Evolutionary conservation across 2,329 filamentous ascomycete species (phyloP), one percentile per base, ranked within the genome.

Genomic region (Epichloe scottii): DNA sequence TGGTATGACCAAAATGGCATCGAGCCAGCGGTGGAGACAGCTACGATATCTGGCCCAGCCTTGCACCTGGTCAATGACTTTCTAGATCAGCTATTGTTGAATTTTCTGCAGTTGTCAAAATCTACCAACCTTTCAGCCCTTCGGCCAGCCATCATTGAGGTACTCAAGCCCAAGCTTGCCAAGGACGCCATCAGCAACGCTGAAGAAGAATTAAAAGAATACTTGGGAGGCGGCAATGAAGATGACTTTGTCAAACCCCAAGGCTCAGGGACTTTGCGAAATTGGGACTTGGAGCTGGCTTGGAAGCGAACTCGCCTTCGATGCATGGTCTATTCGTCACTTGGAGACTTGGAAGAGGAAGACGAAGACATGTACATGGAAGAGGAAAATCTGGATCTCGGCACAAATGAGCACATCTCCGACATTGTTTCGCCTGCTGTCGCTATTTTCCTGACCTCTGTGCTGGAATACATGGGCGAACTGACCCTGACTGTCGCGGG

Each of bases 301-400:
- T 98, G 93, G 90, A 96, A 94, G 71, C 80, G 93, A 58, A 93
- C 90, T 0, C 82, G 93, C 50, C 71, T 98, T 60, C 82, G 93
- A 54, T 95, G 93, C 66, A 98, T 98, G 93, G 91, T 98, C 21
- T 97, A 97, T 66, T 97, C 90, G 8, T 90, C 93, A 8, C 74
- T 98, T 6, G 93, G 93, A 43, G 91, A 98, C 63, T 83, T 98
- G 77, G 94, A 98, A 66, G 93, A 98, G 69, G 90, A 97, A 58
- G 93, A 98, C 57, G 93, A 97, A 66, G 91, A 96, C 62, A 81
- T 83, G 48, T 88, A 88, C 62, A 86, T 94, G 63, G 82, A 89
- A 56, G 82, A 89, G 60, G 89, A 93, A 52, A 79, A 87, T 40
- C 74, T 91, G 11, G 78, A 81, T 38, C 71, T 75, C 46, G 74